Conservation (phyloP, 2,329 filamentous ascomycete species). For the Aspergillus neoniger region DNA sequence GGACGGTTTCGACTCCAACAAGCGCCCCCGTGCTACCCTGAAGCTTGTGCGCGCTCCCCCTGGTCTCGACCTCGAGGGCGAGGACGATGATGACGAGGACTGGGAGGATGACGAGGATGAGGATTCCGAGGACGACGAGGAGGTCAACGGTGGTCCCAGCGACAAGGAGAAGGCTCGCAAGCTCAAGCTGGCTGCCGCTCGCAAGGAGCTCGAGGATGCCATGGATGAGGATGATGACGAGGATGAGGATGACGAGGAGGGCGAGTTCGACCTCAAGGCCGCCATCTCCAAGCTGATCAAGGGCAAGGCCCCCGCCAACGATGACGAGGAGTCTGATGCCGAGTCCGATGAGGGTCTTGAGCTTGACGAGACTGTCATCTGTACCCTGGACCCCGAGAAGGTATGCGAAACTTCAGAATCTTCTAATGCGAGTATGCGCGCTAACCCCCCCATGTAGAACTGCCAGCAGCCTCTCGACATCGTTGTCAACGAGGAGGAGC, state of each 20-base stretch:
- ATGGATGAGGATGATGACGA: conserved; percentile 59
- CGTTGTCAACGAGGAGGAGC: conserved; percentile 83
- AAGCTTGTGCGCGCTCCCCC: conserved; percentile 79
- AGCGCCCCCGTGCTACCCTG: conserved; percentile 76
- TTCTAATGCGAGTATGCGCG: conserved; percentile 12
- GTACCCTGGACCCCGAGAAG: conserved; percentile 90
- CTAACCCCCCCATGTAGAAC: conserved; percentile 60
- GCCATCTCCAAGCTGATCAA: conserved; percentile 59
- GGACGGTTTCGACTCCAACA: conserved; percentile 61
- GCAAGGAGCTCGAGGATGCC: conserved; percentile 74
- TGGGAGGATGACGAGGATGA: conserved; percentile 50
- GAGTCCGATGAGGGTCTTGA: conserved; percentile 61
- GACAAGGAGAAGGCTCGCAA: conserved; percentile 89
- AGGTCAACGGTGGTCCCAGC: conserved; percentile 85
- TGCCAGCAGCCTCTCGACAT: conserved; percentile 96
- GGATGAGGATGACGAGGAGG: conserved; percentile 67
- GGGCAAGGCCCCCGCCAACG: conserved; percentile 72
- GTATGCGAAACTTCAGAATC: conserved; percentile 55
- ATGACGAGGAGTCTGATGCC: conserved; percentile 60
- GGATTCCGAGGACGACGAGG: conserved; percentile 69
- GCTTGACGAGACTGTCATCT: conserved; percentile 88
- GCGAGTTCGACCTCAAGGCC: conserved; percentile 53
- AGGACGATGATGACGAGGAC: conserved; percentile 59
- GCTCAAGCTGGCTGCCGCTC: conserved; percentile 74
- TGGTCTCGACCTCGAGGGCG: conserved; percentile 58